Evolutionary conservation across 345 rosid genomes (phyloP), one percentile per base, ranked within the genome.

Genomic region (Lepidium didymum): DNA sequence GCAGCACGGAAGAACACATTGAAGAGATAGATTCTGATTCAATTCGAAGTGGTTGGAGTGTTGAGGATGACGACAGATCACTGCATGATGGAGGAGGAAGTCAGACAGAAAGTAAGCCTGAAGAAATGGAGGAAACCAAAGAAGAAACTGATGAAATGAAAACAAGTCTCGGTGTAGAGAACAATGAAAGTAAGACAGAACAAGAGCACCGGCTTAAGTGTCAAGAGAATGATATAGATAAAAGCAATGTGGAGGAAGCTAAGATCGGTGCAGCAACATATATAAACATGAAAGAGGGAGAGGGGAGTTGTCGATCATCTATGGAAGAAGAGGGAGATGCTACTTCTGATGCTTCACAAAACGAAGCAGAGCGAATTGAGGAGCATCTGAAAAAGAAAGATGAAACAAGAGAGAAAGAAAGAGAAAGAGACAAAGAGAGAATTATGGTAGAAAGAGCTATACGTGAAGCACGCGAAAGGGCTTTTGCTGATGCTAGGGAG

Each of bases 391-490:
- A 53, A 53, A 80, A 73, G 88, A 81, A 50, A 59, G 85, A 86
- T 65, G 86, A 79, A 64, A 73, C 60, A 62, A 90, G 75, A 68
- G 85, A 65, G 67, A 79, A n/a, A n/a, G n/a, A n/a, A n/a, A n/a
- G n/a, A n/a, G n/a, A n/a, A n/a, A n/a, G n/a, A n/a, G n/a, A n/a
- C n/a, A n/a, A 78, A 60, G 95, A 87, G 76, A 83, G 97, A 76
- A 37, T 77, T 62, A 94, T 83, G 79, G 98, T 90, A 47, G 96
- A 88, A 75, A 87, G 96, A 80, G 98, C 92, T 56, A 87, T 93
- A 21, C 81, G 91, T 55, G 98, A 93, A 81, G 98, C 94, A 51
- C 91, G 96, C 31, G 95, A 83, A 84, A 84, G 98, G 67, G 97
- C 97, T 34, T 94, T 87, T 74, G 87, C 86, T 74, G 99, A 87